Percentiles rank a stretch among this genome's conserved stretches.
Evolutionary conservation across 1,139 yeast species (phyloP).

Genomic region (Debaryomyces subglobosus): DNA sequence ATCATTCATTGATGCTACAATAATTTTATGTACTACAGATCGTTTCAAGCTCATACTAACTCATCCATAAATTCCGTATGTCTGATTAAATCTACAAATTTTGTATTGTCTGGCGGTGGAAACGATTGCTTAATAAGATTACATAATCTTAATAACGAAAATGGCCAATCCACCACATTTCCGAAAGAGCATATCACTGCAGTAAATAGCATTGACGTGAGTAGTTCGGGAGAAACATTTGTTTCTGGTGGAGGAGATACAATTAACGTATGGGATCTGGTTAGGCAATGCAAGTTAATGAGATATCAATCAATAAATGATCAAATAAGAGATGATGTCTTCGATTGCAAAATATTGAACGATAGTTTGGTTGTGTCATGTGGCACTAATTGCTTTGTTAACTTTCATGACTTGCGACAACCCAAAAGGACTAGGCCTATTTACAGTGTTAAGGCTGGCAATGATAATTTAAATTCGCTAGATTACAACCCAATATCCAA

Average conservation of each 20-base stretch:
- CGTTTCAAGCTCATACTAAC: conserved; percentile 11
- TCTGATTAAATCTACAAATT: conserved; percentile 21
- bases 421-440: conserved; percentile 13
- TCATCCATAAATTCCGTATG: conserved; percentile 27
- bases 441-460: conserved; percentile 21
- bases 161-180: conserved; percentile 12
- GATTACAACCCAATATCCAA: conserved; percentile 15
- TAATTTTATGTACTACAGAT: conserved; percentile 11
- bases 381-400: conserved; percentile 23
- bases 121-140: conserved; percentile 23
- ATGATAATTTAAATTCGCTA: conserved; percentile 34
- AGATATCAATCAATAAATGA: conserved; percentile 11
- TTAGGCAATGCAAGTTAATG: conserved; percentile 15
- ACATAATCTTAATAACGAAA: conserved; percentile 16
- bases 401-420: conserved; percentile 18
- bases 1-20: conserved; percentile 2
- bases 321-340: conserved; percentile 16
- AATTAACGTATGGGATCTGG: conserved; percentile 20
- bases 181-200: conserved; percentile 22
- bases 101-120: conserved; percentile 29
- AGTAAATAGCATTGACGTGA: conserved; percentile 22
- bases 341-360: conserved; percentile 14
- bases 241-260: conserved; percentile 13
- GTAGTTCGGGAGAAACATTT: conserved; percentile 13
- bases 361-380: conserved; percentile 25